Evolutionary conservation across 148 eudicot species (phyloP).

Genomic region (Fagopyrum esculentum): DNA sequence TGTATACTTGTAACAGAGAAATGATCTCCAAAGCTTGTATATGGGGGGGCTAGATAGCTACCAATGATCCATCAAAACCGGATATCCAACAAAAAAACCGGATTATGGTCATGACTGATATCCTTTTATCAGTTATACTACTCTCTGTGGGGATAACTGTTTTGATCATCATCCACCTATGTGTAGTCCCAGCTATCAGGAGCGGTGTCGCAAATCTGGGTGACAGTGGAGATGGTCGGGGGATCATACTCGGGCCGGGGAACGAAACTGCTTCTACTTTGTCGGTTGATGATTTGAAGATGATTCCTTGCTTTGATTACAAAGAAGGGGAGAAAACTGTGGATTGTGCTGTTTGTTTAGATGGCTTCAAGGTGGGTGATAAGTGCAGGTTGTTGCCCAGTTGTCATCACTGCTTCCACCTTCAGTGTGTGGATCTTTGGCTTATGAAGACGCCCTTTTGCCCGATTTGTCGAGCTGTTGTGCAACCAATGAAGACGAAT

Average conservation of each 20-base stretch:
- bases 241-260: not conserved
- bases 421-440: slow-evolving; percentile 66
- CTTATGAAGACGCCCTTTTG: slow-evolving; percentile 48
- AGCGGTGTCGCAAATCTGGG: slow-evolving; percentile 17
- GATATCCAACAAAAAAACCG: not conserved
- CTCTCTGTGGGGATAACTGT: slow-evolving; percentile 30
- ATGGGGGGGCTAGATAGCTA: not conserved
- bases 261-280: slow-evolving; percentile 18
- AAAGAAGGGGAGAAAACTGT: slow-evolving; percentile 18
- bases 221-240: slow-evolving; percentile 7
- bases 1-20: too few species aligned
- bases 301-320: slow-evolving; percentile 55
- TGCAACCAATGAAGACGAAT: not conserved
- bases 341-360: slow-evolving; percentile 70
- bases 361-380: slow-evolving; percentile 46
- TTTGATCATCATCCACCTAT: slow-evolving; percentile 29
- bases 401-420: slow-evolving; percentile 69
- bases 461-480: slow-evolving; percentile 56
- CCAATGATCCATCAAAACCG: not conserved
- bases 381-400: slow-evolving; percentile 53
- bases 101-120: slow-evolving; percentile 24
- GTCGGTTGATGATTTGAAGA: slow-evolving; percentile 45
- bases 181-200: slow-evolving; percentile 30
- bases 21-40: not conserved
- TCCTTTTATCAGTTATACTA: slow-evolving; percentile 26